These are phyloP conservation scores for Luzula sylvatica DNA, from an alignment of 176 grass and related monocot species.

Conservation along the genomic window DNA sequence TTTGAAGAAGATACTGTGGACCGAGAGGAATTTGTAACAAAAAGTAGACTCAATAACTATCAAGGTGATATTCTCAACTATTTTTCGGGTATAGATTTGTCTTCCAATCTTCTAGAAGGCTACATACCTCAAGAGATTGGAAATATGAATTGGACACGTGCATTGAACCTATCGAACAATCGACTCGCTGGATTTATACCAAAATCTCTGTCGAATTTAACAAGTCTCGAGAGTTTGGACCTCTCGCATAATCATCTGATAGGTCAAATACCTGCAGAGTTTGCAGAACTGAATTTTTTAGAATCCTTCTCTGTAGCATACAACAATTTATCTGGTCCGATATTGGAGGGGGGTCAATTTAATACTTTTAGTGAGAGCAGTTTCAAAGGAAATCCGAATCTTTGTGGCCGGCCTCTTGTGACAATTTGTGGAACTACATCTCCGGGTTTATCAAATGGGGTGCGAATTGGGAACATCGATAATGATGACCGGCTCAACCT, in stretches of 20 bases:
- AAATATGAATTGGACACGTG: constrained; percentile 15
- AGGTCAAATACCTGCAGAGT: constrained; percentile 20
- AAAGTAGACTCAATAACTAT: constrained; percentile 12
- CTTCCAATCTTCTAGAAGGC: constrained; percentile 18
- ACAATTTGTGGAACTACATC: background rate
- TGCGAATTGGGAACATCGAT: background rate
- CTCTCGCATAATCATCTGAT: constrained; percentile 11
- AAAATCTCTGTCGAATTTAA: constrained; percentile 1
- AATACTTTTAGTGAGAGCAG: constrained; percentile 25
- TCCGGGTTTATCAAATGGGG: background rate
- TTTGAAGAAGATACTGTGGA: background rate
- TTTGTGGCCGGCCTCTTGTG: constrained; percentile 20
- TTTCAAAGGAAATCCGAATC: constrained; percentile 17
- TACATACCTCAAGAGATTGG: constrained; percentile 22
- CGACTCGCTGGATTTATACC: constrained; percentile 14
- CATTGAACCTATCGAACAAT: constrained; percentile 24
- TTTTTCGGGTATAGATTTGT: constrained; percentile 9
- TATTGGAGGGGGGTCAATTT: constrained; percentile 16
- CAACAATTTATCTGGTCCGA: constrained; percentile 30
- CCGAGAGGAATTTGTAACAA: constrained; percentile 17
- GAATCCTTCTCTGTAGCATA: constrained; percentile 23
- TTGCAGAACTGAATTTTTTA: constrained; percentile 1
- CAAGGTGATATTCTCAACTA: constrained; percentile 2
- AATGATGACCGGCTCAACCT: background rate
- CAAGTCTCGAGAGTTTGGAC: constrained; percentile 14